Evolutionary conservation across 306 rosid species (phyloP).

Genomic region (Mimosa bimucronata): DNA sequence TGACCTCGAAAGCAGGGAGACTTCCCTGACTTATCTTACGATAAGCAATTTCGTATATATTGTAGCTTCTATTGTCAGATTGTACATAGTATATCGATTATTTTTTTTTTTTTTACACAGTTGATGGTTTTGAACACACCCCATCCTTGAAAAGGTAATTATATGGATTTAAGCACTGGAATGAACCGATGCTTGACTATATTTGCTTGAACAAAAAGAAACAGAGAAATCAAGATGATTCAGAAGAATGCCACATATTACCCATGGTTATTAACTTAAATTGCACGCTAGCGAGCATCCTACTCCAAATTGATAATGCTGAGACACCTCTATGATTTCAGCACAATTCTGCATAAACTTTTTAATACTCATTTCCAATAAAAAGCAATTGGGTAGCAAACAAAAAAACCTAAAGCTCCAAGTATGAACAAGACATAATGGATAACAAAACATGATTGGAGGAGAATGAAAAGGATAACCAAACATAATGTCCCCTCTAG

Average conservation of each 20-base stretch:
- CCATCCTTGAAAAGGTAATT: background rate
- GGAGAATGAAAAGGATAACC: slow-evolving; percentile 17
- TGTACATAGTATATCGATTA: no score
- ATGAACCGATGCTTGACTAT: background rate
- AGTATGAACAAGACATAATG: background rate
- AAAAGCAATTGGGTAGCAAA: background rate
- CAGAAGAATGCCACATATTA: background rate
- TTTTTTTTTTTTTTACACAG: no score
- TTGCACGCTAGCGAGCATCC: background rate
- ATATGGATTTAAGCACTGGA: background rate
- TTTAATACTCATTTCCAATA: no score
- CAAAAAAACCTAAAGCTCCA: background rate
- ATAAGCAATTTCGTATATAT: background rate
- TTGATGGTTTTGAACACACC: background rate
- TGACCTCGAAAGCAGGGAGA: slow-evolving; percentile 5
- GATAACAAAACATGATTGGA: background rate
- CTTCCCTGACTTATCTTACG: background rate
- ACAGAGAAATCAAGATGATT: background rate
- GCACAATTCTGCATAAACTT: no score
- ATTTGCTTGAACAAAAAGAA: background rate
- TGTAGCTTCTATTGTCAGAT: background rate
- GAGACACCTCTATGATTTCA: background rate
- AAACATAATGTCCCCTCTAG: slow-evolving; percentile 18
- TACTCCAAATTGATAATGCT: background rate
- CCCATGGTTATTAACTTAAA: background rate